phyloP scores from a whole-genome alignment of 306 rosid genomes.

The Begonia masoniana region DNA sequence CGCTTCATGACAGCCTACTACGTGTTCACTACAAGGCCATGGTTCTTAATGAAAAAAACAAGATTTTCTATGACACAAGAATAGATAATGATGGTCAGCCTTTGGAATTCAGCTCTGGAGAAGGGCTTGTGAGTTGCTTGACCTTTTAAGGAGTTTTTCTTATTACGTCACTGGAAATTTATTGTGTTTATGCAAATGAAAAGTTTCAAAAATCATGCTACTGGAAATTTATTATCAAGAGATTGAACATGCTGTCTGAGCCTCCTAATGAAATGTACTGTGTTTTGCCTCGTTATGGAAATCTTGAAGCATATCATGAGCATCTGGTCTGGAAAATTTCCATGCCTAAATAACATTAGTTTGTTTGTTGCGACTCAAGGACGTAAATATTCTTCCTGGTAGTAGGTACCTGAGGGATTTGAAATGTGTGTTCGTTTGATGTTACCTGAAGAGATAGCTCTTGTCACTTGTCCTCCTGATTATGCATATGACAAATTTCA shows the following conservation, averaged over 20 bases:
- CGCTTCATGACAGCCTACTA: constrained; percentile 91
- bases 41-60: constrained; percentile 52
- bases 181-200: constrained; percentile 74
- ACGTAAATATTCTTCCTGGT: constrained; percentile 2
- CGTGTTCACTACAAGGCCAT: constrained; percentile 87
- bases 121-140: constrained; percentile 78
- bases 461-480: constrained; percentile 87
- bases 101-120: constrained; percentile 88
- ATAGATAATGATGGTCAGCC: constrained; percentile 79
- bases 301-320: too few relatives aligned
- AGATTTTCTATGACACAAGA: constrained; percentile 68
- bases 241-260: too few relatives aligned
- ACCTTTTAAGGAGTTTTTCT: constrained; percentile 3
- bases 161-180: too few relatives aligned
- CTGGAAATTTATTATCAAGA: not conserved
- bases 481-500: constrained; percentile 90
- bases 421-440: constrained; percentile 90
- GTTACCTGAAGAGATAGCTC: constrained; percentile 91
- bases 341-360: not conserved
- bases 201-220: constrained; percentile 53
- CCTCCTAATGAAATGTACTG: not conserved
- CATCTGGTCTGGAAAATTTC: not conserved
- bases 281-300: not conserved
- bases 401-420: constrained; percentile 86
- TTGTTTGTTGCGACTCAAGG: not conserved